These are phyloP conservation scores for Stephania yunnanensis DNA, from an alignment of 164 flowering plant species.

Conservation along the genomic window DNA sequence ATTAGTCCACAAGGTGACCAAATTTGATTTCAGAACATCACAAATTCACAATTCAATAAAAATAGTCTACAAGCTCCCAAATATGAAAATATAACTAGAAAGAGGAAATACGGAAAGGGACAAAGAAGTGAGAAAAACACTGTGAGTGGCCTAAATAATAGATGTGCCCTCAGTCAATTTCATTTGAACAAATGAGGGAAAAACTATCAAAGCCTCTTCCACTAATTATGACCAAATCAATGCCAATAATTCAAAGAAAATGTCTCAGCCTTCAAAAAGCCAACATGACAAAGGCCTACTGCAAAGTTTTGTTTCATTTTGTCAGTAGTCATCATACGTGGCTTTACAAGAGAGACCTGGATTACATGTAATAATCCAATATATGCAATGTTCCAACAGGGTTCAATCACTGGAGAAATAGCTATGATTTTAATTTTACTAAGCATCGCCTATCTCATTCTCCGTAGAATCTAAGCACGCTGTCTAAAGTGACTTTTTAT, in stretches of 20 bases:
- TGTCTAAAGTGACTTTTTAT: neutral
- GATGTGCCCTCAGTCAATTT: too few species aligned
- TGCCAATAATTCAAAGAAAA: neutral
- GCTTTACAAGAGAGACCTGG: too few species aligned
- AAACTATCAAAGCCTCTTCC: neutral
- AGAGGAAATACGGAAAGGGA: neutral
- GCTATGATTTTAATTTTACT: neutral
- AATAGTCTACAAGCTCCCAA: neutral
- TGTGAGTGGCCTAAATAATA: too few species aligned
- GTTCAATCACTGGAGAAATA: neutral
- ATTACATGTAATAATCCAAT: too few species aligned
- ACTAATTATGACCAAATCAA: neutral
- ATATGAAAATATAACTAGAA: neutral
- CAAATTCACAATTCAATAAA: neutral
- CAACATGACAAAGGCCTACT: too few species aligned
- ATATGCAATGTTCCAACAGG: neutral
- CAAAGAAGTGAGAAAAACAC: neutral
- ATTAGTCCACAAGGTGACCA: neutral
- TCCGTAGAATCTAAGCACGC: neutral
- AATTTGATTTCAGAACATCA: neutral
- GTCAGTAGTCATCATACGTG: too few species aligned
- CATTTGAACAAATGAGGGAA: neutral
- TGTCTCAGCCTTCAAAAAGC: neutral
- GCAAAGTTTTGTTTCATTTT: too few species aligned
- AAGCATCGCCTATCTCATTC: neutral